Conservation (phyloP, 169 alveolate genomes). For the Cyclospora cayetanensis region DNA sequence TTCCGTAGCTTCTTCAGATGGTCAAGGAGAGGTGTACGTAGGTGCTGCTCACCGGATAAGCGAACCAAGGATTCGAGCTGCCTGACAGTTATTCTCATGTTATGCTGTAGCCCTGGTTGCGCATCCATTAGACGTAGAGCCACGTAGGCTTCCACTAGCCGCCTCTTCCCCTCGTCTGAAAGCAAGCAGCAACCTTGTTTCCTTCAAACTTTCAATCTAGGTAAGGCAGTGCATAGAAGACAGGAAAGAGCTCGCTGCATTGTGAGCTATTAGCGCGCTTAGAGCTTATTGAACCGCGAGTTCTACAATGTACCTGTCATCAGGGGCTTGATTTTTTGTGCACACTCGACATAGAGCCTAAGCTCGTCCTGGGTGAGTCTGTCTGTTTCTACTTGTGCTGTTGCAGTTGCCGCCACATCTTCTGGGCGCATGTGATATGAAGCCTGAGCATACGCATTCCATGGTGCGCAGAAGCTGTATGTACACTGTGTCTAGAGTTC, state of each 20-base stretch:
- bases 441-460: background rate
- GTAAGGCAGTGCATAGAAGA: too few species aligned
- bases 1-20: too few species aligned
- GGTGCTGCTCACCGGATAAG: conserved; percentile 46
- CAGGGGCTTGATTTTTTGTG: conserved; percentile 63
- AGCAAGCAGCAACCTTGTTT: background rate
- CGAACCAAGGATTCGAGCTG: conserved; percentile 98
- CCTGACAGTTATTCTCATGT: conserved; percentile 93
- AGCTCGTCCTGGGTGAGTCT: conserved; percentile 57
- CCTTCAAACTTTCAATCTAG: background rate
- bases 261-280: too few species aligned
- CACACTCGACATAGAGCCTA: conserved; percentile 60
- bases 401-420: background rate
- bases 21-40: background rate
- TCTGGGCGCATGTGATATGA: conserved; percentile 45
- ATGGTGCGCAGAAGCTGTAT: too few species aligned
- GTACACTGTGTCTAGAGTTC: too few species aligned
- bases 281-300: too few species aligned
- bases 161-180: conserved; percentile 55
- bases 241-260: too few species aligned
- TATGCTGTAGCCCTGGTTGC: conserved; percentile 88
- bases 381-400: conserved; percentile 29
- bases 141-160: conserved; percentile 55
- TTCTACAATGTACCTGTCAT: conserved; percentile 51
- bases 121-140: conserved; percentile 59